phyloP scores from a whole-genome alignment of 805 yeast genomes.

The Candida andamanensis region DNA sequence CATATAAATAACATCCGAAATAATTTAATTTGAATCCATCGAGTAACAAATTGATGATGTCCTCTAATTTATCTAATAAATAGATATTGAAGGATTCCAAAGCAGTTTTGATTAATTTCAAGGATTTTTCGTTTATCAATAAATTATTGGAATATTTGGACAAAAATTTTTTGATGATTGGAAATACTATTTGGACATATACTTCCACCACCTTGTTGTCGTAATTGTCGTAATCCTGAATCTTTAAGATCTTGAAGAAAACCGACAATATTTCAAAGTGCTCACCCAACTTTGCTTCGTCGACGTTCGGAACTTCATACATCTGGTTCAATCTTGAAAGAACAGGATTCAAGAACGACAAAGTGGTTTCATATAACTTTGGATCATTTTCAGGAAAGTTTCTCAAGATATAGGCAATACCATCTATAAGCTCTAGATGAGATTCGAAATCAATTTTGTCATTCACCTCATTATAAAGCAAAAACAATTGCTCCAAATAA shows the following conservation, averaged over 20 bases:
- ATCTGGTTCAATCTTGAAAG: constrained; percentile 39
- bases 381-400: constrained; percentile 49
- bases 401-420: constrained; percentile 76
- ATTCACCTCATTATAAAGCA: constrained; percentile 57
- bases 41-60: constrained; percentile 61
- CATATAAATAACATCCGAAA: constrained; percentile 85
- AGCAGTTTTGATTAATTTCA: constrained; percentile 62
- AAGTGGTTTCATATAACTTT: constrained; percentile 44
- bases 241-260: constrained; percentile 53
- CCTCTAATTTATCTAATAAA: constrained; percentile 54
- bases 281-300: constrained; percentile 50
- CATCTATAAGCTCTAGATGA: constrained; percentile 78
- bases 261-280: constrained; percentile 65
- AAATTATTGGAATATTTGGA: constrained; percentile 53
- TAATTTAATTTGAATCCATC: constrained; percentile 65
- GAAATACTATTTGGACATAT: constrained; percentile 54
- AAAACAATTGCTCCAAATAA: constrained; percentile 69
- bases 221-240: constrained; percentile 32
- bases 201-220: constrained; percentile 49
- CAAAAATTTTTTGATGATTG: constrained; percentile 46
- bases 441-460: constrained; percentile 60
- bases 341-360: constrained; percentile 65
- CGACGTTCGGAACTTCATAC: constrained; percentile 17
- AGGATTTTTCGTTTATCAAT: constrained; percentile 67
- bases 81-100: constrained; percentile 58